Percentiles rank a stretch among this genome's conserved stretches.
Conservation (phyloP, 768 basidiomycete species). For the Rhodotorula kratochvilovae region DNA sequence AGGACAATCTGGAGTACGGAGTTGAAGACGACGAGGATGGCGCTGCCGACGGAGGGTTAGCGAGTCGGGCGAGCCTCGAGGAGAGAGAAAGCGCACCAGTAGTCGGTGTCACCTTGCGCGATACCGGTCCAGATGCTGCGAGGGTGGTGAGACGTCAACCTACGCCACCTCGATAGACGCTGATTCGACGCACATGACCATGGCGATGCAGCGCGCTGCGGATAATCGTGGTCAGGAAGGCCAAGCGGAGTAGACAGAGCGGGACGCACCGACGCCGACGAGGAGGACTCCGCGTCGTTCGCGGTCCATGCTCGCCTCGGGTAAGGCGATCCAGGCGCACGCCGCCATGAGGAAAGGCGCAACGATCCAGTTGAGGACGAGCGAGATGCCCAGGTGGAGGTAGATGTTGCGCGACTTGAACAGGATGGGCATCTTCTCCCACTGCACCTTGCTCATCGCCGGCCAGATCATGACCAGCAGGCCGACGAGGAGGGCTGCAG, state of each 20-base stretch:
- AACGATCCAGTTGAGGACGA: slow-evolving; percentile 65
- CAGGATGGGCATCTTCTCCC: slow-evolving; percentile 62
- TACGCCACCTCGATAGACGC: not conserved
- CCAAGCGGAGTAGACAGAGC: not conserved
- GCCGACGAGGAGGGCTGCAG: slow-evolving; percentile 69
- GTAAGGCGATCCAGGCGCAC: slow-evolving; percentile 76
- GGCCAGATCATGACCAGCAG: slow-evolving; percentile 89
- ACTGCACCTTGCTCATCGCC: slow-evolving; percentile 60
- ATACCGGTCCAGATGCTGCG: slow-evolving; percentile 72
- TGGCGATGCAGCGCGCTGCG: slow-evolving; percentile 58
- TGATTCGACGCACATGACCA: slow-evolving; percentile 43
- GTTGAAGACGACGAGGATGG: slow-evolving; percentile 74
- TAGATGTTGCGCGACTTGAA: slow-evolving; percentile 58
- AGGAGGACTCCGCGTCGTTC: slow-evolving; percentile 76
- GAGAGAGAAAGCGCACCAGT: slow-evolving; percentile 47
- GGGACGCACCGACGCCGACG: slow-evolving; percentile 57
- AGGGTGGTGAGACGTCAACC: slow-evolving; percentile 35
- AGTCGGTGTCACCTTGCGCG: slow-evolving; percentile 63
- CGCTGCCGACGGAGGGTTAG: slow-evolving; percentile 47
- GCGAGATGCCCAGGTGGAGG: slow-evolving; percentile 64
- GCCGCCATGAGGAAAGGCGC: slow-evolving; percentile 81
- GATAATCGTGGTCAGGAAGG: not conserved
- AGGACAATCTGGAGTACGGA: slow-evolving; percentile 71
- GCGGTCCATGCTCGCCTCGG: slow-evolving; percentile 58
- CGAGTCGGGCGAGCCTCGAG: no score